Percentiles rank a stretch among this genome's conserved stretches.
phyloP scores from a whole-genome alignment of 2,329 filamentous ascomycete genomes.

The Colletotrichum tropicale region DNA sequence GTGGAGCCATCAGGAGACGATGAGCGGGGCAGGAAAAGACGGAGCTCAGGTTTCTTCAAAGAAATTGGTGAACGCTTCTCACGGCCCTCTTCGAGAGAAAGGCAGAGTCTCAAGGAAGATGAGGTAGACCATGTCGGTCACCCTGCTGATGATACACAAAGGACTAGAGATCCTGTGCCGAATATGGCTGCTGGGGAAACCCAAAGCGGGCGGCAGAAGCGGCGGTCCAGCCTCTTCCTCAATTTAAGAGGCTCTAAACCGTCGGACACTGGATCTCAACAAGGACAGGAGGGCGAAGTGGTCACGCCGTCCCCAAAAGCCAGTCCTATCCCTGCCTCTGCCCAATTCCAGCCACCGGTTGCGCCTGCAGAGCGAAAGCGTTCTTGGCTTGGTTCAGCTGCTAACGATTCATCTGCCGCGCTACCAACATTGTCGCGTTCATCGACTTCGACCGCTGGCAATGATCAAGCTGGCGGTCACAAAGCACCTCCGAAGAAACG shows the following conservation, averaged over 20 bases:
- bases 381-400: slow-evolving; percentile 39
- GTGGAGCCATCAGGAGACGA: slow-evolving; percentile 40
- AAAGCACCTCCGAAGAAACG: slow-evolving; percentile 42
- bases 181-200: slow-evolving; percentile 44
- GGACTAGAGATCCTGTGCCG: slow-evolving; percentile 45
- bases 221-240: slow-evolving; percentile 43
- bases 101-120: slow-evolving; percentile 28
- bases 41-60: slow-evolving; percentile 54
- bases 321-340: slow-evolving; percentile 22
- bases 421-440: slow-evolving; percentile 24
- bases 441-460: slow-evolving; percentile 28
- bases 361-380: slow-evolving; percentile 37
- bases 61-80: slow-evolving; percentile 51
- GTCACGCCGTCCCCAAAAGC: slow-evolving; percentile 12
- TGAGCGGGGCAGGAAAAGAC: slow-evolving; percentile 36
- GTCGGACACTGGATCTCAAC: slow-evolving; percentile 27
- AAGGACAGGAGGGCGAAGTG: slow-evolving; percentile 22
- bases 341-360: slow-evolving; percentile 21
- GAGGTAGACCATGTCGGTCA: neutral
- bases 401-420: slow-evolving; percentile 5
- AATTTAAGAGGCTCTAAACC: slow-evolving; percentile 27
- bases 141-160: slow-evolving; percentile 21
- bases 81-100: slow-evolving; percentile 35
- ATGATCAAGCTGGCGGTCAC: slow-evolving; percentile 12
- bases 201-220: slow-evolving; percentile 36